phyloP scores from a whole-genome alignment of 495 filamentous ascomycete genomes.

The Apodospora peruviana region DNA sequence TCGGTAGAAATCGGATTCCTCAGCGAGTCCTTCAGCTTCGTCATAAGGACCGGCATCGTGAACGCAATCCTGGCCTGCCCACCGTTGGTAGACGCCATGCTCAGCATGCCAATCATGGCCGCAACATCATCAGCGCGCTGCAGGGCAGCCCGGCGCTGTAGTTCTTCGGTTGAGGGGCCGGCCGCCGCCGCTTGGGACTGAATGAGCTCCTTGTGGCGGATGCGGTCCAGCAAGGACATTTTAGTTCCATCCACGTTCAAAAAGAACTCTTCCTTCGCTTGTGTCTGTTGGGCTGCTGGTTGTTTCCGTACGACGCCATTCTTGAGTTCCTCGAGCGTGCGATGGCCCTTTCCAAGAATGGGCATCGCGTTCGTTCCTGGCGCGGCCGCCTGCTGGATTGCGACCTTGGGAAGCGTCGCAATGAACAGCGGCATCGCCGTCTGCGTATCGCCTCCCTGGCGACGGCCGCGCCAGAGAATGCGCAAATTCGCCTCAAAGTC shows the following conservation, averaged over 20 bases:
- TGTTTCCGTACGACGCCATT: conserved; percentile 41
- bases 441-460: conserved; percentile 11
- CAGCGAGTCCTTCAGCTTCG: conserved; percentile 55
- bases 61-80: conserved; percentile 46
- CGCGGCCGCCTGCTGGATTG: conserved; percentile 40
- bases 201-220: conserved; percentile 53
- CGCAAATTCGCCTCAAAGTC: conserved; percentile 47
- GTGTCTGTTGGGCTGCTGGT: conserved; percentile 22
- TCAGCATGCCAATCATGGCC: conserved; percentile 53
- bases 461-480: conserved; percentile 38
- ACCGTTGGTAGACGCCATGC: conserved; percentile 32
- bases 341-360: conserved; percentile 51
- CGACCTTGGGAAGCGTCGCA: conserved; percentile 47
- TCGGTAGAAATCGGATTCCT: conserved; percentile 55
- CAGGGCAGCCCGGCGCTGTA: conserved; percentile 52
- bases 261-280: conserved; percentile 6
- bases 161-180: conserved; percentile 39
- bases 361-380: conserved; percentile 38
- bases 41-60: conserved; percentile 53
- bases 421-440: conserved; percentile 37
- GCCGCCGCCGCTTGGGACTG: conserved; percentile 33
- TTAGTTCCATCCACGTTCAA: conserved; percentile 28
- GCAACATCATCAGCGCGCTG: conserved; percentile 57
- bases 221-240: conserved; percentile 54
- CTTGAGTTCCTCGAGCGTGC: conserved; percentile 57